phyloP scores from a whole-genome alignment of 768 basidiomycete species.

The Lactifluus echinatus region DNA sequence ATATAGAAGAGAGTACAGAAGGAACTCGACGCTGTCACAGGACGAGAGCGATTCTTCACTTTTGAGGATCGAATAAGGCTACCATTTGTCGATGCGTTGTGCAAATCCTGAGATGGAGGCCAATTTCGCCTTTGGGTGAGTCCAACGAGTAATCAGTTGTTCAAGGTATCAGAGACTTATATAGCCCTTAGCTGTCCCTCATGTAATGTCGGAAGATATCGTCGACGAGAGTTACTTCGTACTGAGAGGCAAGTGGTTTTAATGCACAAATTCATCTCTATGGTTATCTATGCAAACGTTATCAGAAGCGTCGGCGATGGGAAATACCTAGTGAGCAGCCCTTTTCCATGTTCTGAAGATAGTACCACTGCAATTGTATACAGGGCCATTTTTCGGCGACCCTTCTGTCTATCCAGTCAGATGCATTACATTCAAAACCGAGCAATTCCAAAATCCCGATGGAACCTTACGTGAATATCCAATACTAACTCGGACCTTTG shows the following conservation, averaged over 20 bases:
- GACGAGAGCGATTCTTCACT: neutral
- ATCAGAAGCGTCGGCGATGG: constrained; percentile 13
- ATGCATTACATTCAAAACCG: no score
- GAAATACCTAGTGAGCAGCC: constrained; percentile 19
- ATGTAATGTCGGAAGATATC: constrained; percentile 11
- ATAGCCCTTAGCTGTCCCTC: constrained; percentile 14
- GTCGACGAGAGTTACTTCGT: constrained; percentile 19
- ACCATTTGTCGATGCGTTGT: neutral
- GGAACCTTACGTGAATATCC: no score
- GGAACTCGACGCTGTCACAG: neutral
- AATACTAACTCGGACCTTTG: no score
- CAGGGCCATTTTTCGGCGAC: no score
- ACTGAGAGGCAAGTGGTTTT: constrained; percentile 5
- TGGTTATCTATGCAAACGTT: neutral
- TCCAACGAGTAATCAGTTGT: neutral
- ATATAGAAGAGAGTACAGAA: neutral
- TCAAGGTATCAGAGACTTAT: neutral
- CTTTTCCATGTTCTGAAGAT: neutral
- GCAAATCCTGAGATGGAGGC: neutral
- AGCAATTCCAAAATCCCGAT: no score
- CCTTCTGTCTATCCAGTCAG: no score
- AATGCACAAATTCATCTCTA: no score
- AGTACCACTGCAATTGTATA: no score
- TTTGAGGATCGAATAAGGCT: neutral
- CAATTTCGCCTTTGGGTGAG: neutral